phyloP scores from a whole-genome alignment of 2,329 filamentous ascomycete species.

The Aspergillus arachidicola region DNA sequence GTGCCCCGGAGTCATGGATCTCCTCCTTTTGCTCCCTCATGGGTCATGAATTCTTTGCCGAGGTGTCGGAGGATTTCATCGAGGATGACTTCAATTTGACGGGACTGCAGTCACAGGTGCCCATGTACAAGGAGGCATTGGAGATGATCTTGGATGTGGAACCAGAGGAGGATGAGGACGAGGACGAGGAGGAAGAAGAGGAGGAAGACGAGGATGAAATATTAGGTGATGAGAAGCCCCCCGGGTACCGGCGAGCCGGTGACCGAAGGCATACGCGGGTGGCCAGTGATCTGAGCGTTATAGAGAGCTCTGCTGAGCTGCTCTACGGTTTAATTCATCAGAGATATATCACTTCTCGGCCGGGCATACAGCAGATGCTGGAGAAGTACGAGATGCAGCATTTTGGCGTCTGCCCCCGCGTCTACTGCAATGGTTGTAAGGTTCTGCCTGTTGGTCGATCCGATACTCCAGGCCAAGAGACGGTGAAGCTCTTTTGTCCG shows the following conservation, averaged over 20 bases:
- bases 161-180: constrained; percentile 78
- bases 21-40: constrained; percentile 93
- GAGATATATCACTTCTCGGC: constrained; percentile 94
- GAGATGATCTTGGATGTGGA: constrained; percentile 99
- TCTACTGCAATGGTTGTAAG: constrained; percentile 85
- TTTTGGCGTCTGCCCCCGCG: constrained; percentile 94
- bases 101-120: constrained; percentile 89
- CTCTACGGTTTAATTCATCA: constrained; percentile 98
- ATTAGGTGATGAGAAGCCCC: constrained; percentile 57
- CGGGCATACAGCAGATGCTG: constrained; percentile 97
- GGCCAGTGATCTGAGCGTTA: constrained; percentile 89
- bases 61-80: constrained; percentile 98
- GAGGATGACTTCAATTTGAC: constrained; percentile 99
- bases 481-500: constrained; percentile 97
- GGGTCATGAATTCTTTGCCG: constrained; percentile 98
- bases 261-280: constrained; percentile 82
- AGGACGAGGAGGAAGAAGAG: constrained; percentile 68
- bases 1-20: constrained; percentile 87
- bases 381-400: constrained; percentile 98
- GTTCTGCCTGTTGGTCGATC: constrained; percentile 92
- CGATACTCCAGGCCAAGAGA: constrained; percentile 94
- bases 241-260: constrained; percentile 52
- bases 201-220: constrained; percentile 70
- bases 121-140: constrained; percentile 98
- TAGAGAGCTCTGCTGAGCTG: constrained; percentile 97